Percentiles rank a stretch among this genome's conserved stretches.
Conservation (phyloP, 176 grass and related monocot genomes). For the Eragrostis curvula region DNA sequence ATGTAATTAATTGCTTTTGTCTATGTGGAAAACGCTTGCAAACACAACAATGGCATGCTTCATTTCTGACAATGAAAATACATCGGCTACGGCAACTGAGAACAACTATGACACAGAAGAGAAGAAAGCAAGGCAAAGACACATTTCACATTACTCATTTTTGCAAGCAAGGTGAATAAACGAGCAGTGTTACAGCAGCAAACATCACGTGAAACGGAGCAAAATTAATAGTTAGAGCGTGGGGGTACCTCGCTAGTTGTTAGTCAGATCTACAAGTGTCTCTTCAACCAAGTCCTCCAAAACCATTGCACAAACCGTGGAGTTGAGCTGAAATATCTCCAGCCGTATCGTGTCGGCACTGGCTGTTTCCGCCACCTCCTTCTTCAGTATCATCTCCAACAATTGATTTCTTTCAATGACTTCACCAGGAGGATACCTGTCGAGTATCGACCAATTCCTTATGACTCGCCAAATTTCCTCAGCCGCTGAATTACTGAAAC, state of each 20-base stretch:
- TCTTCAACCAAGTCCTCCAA: slow-evolving; percentile 76
- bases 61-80: slow-evolving; percentile 37
- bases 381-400: slow-evolving; percentile 74
- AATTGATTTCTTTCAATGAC: slow-evolving; percentile 46
- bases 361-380: slow-evolving; percentile 53
- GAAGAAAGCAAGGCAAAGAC: slow-evolving; percentile 22
- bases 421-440: slow-evolving; percentile 49
- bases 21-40: background rate
- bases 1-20: slow-evolving; percentile 25
- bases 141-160: slow-evolving; percentile 49
- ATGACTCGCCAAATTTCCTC: slow-evolving; percentile 73
- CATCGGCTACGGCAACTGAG: slow-evolving; percentile 11
- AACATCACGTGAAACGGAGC: slow-evolving; percentile 43
- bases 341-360: slow-evolving; percentile 39
- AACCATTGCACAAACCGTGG: slow-evolving; percentile 53
- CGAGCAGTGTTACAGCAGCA: slow-evolving; percentile 54
- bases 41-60: slow-evolving; percentile 9
- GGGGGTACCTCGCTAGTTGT: slow-evolving; percentile 59
- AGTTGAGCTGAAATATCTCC: slow-evolving; percentile 65
- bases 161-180: slow-evolving; percentile 40
- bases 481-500: slow-evolving; percentile 30
- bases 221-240: slow-evolving; percentile 52
- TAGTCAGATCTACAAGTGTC: slow-evolving; percentile 58
- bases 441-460: slow-evolving; percentile 73
- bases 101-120: slow-evolving; percentile 32